Evolutionary conservation across 2,329 filamentous ascomycete species (phyloP).

Genomic region (Ceratocystiopsis sp.): DNA sequence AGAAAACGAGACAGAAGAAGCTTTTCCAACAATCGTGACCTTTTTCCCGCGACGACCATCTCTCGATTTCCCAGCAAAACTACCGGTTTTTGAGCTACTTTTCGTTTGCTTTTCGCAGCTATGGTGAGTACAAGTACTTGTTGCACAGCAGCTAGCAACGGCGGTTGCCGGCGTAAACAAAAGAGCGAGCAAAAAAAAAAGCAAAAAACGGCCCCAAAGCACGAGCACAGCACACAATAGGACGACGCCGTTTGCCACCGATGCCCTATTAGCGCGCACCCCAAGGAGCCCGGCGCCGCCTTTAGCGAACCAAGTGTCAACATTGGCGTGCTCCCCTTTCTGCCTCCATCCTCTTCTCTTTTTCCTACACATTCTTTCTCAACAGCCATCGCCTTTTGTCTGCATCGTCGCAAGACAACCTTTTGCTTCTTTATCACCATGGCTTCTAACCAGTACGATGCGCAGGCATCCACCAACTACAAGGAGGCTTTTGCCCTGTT

Average conservation of each 20-base stretch:
- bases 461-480: conserved; percentile 84
- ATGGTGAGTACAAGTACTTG: not conserved
- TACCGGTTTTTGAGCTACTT: not conserved
- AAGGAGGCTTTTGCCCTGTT: conserved; percentile 99
- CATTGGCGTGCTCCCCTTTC: too few species aligned
- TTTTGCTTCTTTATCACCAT: conserved; percentile 14
- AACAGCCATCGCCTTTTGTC: not conserved
- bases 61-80: not conserved
- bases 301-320: too few species aligned
- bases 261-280: too few species aligned
- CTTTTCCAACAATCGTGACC: too few species aligned
- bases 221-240: conserved; percentile 3
- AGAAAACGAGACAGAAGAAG: too few species aligned
- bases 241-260: too few species aligned
- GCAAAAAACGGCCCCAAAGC: not conserved
- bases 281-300: too few species aligned
- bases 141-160: not conserved
- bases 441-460: conserved; percentile 35
- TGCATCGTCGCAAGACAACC: not conserved
- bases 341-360: not conserved
- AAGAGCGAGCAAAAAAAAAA: not conserved
- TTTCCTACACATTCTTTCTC: not conserved
- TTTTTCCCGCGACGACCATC: not conserved
- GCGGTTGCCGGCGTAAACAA: not conserved
- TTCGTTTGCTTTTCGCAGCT: not conserved